A percentile compares a stretch with the other conserved stretches of the same genome.
These are phyloP conservation scores for Phytophthora foliorum DNA, from an alignment of 352 stramenopile genomes.

Conservation along the genomic window DNA sequence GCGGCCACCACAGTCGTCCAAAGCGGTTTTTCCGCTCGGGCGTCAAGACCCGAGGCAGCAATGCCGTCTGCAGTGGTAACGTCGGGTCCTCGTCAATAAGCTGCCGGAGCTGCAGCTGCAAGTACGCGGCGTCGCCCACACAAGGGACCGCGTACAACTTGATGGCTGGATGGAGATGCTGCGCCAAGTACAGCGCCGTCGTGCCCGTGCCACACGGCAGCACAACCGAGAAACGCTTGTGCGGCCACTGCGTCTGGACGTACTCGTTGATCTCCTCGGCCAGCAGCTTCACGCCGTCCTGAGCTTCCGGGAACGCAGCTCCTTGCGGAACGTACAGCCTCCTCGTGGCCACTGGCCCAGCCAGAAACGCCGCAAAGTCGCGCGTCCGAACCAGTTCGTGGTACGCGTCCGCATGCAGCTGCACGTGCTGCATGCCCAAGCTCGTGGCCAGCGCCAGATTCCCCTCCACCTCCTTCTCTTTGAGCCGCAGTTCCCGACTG, in stretches of 20 bases:
- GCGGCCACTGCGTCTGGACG: slow-evolving; percentile 27
- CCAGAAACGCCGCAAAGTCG: slow-evolving; percentile 44
- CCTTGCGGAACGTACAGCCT: slow-evolving; percentile 73
- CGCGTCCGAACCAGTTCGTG: slow-evolving; percentile 50
- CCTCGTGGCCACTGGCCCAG: slow-evolving; percentile 10
- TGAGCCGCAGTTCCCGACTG: slow-evolving; percentile 49
- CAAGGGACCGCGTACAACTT: slow-evolving; percentile 76
- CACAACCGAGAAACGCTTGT: slow-evolving; percentile 63
- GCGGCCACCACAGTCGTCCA: slow-evolving; percentile 62
- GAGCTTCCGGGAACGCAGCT: slow-evolving; percentile 69
- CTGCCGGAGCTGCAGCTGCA: slow-evolving; percentile 61
- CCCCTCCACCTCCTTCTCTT: slow-evolving; percentile 22
- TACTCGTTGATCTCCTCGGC: slow-evolving; percentile 83
- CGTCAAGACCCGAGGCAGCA: slow-evolving; percentile 53
- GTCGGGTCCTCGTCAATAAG: slow-evolving; percentile 45
- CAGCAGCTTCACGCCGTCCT: slow-evolving; percentile 64
- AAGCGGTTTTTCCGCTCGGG: slow-evolving; percentile 74
- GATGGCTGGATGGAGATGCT: slow-evolving; percentile 60
- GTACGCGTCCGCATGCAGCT: slow-evolving; percentile 57
- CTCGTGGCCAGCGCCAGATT: slow-evolving; percentile 58
- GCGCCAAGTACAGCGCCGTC: slow-evolving; percentile 82
- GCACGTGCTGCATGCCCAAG: slow-evolving; percentile 78
- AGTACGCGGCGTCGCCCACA: slow-evolving; percentile 70
- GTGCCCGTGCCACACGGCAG: slow-evolving; percentile 83
- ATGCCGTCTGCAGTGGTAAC: slow-evolving; percentile 1